A percentile compares a stretch with the other conserved stretches of the same genome.
Evolutionary conservation across 176 grass and related monocot species (phyloP).

Genomic region (Triticum timopheevii): DNA sequence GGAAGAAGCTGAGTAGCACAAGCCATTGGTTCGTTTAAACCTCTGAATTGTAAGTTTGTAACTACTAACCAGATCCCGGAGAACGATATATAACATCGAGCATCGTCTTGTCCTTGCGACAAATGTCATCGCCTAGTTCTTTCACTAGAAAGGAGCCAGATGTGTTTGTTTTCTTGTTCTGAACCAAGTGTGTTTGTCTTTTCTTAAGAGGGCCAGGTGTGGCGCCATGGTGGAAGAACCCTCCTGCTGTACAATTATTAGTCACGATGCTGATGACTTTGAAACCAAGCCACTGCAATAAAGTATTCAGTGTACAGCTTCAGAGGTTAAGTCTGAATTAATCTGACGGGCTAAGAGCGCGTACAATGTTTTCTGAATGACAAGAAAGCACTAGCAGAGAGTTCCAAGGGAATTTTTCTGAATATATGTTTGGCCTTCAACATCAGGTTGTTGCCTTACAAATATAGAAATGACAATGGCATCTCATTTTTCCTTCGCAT

Average conservation of each 20-base stretch:
- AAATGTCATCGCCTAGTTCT: not conserved
- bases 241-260: not conserved
- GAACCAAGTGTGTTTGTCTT: not conserved
- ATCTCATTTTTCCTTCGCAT: not conserved
- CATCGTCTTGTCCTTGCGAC: not conserved
- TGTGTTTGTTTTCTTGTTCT: not conserved
- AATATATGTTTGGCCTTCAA: not conserved
- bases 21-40: no score
- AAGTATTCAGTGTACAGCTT: not conserved
- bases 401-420: not conserved
- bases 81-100: not conserved
- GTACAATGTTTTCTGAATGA: not conserved
- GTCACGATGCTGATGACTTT: not conserved
- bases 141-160: not conserved
- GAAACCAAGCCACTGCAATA: not conserved
- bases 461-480: not conserved
- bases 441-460: not conserved
- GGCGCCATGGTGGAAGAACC: not conserved
- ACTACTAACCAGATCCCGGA: no score
- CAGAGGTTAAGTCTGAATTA: not conserved
- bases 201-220: not conserved
- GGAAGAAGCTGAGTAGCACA: no score
- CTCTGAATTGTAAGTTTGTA: no score
- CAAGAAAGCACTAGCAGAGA: not conserved
- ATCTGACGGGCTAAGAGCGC: not conserved